Evolutionary conservation across 148 eudicot genomes (phyloP).

Genomic region (Gaultheria prostrata): DNA sequence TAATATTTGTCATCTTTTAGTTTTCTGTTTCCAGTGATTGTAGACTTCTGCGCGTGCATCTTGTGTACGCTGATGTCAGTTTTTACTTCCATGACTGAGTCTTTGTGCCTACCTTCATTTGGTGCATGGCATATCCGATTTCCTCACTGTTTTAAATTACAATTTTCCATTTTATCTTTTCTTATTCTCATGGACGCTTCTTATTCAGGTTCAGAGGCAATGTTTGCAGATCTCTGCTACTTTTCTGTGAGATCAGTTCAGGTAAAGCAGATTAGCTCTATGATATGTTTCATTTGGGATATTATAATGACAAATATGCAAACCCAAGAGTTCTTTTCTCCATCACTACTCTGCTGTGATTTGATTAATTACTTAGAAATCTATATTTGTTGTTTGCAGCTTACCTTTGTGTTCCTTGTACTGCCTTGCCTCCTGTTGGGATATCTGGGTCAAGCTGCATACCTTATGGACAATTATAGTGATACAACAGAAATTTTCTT

Average conservation of each 20-base stretch:
- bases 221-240: constrained; percentile 99
- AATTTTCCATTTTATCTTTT: not conserved
- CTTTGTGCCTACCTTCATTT: not conserved
- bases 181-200: constrained; percentile 8
- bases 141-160: not conserved
- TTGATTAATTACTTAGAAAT: not conserved
- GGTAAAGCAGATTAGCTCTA: constrained; percentile 40
- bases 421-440: constrained; percentile 97
- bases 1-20: not conserved
- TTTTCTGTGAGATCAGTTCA: constrained; percentile 97
- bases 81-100: not conserved
- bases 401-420: constrained; percentile 82
- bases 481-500: constrained; percentile 75
- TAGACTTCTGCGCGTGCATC: not conserved
- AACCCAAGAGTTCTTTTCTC: constrained; percentile 12
- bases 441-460: constrained; percentile 98
- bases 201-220: constrained; percentile 93
- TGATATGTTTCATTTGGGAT: not conserved
- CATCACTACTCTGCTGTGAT: not conserved
- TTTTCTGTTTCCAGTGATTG: not conserved
- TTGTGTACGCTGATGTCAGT: not conserved
- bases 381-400: constrained; percentile 56
- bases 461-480: constrained; percentile 74
- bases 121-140: not conserved
- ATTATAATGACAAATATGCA: not conserved